A percentile compares a stretch with the other conserved stretches of the same genome.
Conservation (phyloP, 768 basidiomycete genomes). For the Suillus fuscotomentosus region DNA sequence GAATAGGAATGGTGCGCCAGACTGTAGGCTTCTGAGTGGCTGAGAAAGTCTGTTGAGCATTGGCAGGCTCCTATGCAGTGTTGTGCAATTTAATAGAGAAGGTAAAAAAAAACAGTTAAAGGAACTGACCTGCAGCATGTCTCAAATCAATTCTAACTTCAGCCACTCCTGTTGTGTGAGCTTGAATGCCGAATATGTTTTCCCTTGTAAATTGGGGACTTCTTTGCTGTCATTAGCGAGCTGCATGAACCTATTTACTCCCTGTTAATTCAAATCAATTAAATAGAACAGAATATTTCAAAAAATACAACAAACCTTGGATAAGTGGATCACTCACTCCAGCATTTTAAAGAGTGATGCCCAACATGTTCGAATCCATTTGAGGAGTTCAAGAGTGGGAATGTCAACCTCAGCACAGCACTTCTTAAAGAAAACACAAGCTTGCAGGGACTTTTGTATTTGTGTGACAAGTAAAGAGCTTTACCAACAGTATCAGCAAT, state of each 20-base stretch:
- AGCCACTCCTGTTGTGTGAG: constrained; percentile 23
- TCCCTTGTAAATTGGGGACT: constrained; percentile 26
- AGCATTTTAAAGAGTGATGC: constrained; percentile 20
- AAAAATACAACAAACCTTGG: neutral
- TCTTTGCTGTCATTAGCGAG: constrained; percentile 19
- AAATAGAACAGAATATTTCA: neutral
- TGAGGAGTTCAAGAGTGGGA: constrained; percentile 22
- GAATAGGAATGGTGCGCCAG: no score
- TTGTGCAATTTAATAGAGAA: constrained; percentile 3
- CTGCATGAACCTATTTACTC: constrained; percentile 15
- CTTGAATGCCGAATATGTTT: constrained; percentile 22
- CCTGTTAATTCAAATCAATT: neutral
- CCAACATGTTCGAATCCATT: constrained; percentile 29
- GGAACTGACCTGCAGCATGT: constrained; percentile 23
- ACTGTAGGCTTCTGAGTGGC: no score
- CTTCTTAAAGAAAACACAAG: constrained; percentile 23
- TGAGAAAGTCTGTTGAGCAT: no score
- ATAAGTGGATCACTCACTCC: constrained; percentile 9
- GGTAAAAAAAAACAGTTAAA: constrained; percentile 9
- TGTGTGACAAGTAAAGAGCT: constrained; percentile 8
- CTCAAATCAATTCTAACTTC: constrained; percentile 22
- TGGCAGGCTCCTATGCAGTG: neutral
- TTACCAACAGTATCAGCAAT: constrained; percentile 7
- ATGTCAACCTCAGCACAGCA: constrained; percentile 4
- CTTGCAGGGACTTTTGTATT: constrained; percentile 25